Evolutionary conservation across 1,284 basidiomycete species (phyloP), one percentile per base, ranked within the genome.

Genomic region (Pseudozyma tsukubaensis): DNA sequence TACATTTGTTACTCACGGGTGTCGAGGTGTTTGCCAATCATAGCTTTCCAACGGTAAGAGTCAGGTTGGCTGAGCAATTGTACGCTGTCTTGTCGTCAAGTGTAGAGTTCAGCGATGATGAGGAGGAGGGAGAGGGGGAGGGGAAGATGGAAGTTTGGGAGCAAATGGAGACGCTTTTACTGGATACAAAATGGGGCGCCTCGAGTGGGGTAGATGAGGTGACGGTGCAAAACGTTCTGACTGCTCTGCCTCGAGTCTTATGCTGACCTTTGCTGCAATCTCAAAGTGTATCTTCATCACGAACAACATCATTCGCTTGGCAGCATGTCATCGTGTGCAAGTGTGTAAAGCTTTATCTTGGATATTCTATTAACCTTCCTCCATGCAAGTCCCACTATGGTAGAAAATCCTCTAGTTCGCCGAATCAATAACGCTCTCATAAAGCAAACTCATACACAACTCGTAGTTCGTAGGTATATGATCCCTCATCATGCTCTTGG

Each of bases 391-490:
- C 13, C 32, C 16, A 14, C 19, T n/a, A 24, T 36, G 34, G n/a
- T 13, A 4, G 12, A 39, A n/a, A 21, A 14, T 47, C 10, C 24
- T 48, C 45, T 13, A 13, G 2, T 18, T 18, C 35, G 24, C 37
- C 4, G 37, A n/a, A 36, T 67, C 69, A 13, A 80, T 42, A 14
- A 77, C 53, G 32, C 66, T 65, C 42, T 78, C 75, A 32, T 57
- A 79, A 18, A 80, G 59, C 53, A 80, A 60, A 44, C 69, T 73
- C 56, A 74, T 76, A 50, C 77, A 78, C n/a, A 79, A 50, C 61
- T 80, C 78, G 54, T 80, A 80, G 19, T 78, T 79, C 13, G 74
- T 80, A 1, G 80, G 80, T 6, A 79, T 70, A 39, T 81, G 80
- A 57, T 81, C 80, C 37, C 78, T 34, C 29, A 81, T 39, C 76